These are phyloP conservation scores for Furcasterigmium furcatum DNA, from an alignment of 2,329 filamentous ascomycete genomes.

Conservation along the genomic window DNA sequence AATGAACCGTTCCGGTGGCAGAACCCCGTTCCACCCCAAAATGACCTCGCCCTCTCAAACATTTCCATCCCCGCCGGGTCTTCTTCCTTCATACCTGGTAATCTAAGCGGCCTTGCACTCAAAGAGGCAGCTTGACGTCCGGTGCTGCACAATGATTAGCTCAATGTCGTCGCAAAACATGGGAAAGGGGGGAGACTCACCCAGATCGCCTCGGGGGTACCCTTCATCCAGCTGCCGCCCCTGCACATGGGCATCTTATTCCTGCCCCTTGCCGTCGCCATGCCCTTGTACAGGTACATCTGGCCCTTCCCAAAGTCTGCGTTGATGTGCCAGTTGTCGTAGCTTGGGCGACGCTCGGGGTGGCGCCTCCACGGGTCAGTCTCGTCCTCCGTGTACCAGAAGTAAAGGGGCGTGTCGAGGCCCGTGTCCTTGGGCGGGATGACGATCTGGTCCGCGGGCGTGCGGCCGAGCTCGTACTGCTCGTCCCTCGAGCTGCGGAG, in stretches of 20 bases:
- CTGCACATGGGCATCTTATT: conserved; percentile 1
- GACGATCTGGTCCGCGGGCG: neutral
- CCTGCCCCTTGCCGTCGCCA: neutral
- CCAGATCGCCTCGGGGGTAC: neutral
- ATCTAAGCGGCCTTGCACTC: too few species aligned
- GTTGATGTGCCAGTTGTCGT: neutral
- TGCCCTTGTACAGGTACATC: neutral
- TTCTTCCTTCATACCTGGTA: too few species aligned
- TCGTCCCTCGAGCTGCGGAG: neutral
- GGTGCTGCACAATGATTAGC: too few species aligned
- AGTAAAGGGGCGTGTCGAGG: neutral
- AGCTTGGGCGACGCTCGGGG: neutral
- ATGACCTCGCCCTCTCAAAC: too few species aligned
- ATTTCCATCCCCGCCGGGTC: too few species aligned
- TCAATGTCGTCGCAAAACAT: neutral
- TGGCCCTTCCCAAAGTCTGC: neutral
- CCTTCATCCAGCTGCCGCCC: neutral
- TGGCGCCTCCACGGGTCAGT: neutral
- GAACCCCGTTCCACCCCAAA: too few species aligned
- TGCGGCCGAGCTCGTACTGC: neutral
- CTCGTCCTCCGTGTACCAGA: neutral
- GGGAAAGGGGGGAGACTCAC: neutral
- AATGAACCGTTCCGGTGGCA: too few species aligned
- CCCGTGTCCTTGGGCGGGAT: neutral
- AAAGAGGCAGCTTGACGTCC: too few species aligned